phyloP scores from a whole-genome alignment of 2,329 filamentous ascomycete genomes.

The Talaromyces funiculosus region DNA sequence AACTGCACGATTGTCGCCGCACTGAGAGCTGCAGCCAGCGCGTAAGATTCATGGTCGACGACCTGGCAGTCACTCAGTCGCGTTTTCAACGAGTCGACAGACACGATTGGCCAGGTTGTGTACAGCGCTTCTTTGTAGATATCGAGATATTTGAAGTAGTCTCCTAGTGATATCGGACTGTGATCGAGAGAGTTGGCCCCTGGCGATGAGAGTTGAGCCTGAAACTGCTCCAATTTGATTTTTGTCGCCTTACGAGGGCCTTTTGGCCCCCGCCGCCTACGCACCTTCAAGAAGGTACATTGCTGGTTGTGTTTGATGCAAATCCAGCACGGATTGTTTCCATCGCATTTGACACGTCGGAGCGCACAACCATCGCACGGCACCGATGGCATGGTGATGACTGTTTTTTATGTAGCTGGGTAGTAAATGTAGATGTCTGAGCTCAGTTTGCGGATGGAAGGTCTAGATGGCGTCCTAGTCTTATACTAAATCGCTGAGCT shows the following conservation, averaged over 20 bases:
- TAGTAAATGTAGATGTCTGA: background rate
- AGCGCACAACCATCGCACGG: conserved; percentile 12
- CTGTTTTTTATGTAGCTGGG: background rate
- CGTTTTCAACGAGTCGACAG: conserved; percentile 1
- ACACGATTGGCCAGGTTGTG: conserved; percentile 13
- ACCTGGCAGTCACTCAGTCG: background rate
- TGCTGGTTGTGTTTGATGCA: conserved; percentile 14
- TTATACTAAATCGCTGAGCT: background rate
- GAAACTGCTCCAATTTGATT: conserved; percentile 4
- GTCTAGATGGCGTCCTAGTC: background rate
- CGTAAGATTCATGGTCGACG: conserved; percentile 3
- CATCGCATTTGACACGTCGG: conserved; percentile 17
- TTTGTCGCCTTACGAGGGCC: conserved; percentile 9
- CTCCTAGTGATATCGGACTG: background rate
- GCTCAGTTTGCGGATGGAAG: background rate
- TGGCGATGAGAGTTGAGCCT: background rate
- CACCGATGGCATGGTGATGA: background rate
- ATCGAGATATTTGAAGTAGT: conserved; percentile 8
- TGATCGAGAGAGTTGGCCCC: background rate
- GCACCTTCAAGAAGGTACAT: conserved; percentile 16
- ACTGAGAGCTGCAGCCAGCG: conserved; percentile 7
- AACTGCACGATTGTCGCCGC: conserved; percentile 11
- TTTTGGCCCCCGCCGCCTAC: conserved; percentile 14
- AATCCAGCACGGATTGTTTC: conserved; percentile 15
- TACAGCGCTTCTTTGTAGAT: conserved; percentile 9